phyloP scores from a whole-genome alignment of 768 basidiomycete species.

The Boletus coccyginus region DNA sequence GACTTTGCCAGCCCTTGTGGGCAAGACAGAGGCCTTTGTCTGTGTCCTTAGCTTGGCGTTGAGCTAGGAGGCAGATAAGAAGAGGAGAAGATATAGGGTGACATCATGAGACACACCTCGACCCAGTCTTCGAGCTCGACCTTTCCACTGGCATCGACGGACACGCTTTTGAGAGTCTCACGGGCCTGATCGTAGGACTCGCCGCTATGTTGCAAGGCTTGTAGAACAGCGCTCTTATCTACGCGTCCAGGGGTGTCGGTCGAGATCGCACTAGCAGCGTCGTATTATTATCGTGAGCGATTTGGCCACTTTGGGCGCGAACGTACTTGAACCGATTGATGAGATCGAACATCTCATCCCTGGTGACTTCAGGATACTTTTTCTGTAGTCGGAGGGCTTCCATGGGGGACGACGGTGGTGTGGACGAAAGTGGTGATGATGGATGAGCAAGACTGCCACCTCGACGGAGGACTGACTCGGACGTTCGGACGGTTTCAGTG shows the following conservation, averaged over 20 bases:
- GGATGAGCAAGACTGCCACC: conserved; percentile 6
- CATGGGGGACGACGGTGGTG: conserved; percentile 42
- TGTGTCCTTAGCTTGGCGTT: conserved; percentile 74
- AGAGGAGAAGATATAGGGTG: conserved; percentile 10
- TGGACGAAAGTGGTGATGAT: background rate
- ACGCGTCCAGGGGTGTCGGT: conserved; percentile 82
- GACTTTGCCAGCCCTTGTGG: conserved; percentile 82
- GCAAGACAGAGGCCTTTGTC: conserved; percentile 41
- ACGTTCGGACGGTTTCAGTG: no score
- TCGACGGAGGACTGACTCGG: conserved; percentile 5
- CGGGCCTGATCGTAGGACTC: conserved; percentile 88
- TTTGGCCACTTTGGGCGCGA: background rate
- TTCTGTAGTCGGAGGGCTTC: conserved; percentile 84
- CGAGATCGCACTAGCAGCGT: conserved; percentile 54
- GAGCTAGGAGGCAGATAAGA: conserved; percentile 45
- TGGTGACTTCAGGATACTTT: conserved; percentile 88
- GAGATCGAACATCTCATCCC: conserved; percentile 93
- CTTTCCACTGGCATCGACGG: conserved; percentile 91
- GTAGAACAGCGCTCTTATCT: conserved; percentile 79
- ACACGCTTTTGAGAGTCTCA: conserved; percentile 91
- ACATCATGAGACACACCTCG: conserved; percentile 57
- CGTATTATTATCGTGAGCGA: background rate
- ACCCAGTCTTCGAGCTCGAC: conserved; percentile 99
- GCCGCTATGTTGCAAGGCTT: conserved; percentile 73
- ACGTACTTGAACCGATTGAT: conserved; percentile 95